Evolutionary conservation across 805 yeast genomes (phyloP).

Genomic region (Pichia scutulata): DNA sequence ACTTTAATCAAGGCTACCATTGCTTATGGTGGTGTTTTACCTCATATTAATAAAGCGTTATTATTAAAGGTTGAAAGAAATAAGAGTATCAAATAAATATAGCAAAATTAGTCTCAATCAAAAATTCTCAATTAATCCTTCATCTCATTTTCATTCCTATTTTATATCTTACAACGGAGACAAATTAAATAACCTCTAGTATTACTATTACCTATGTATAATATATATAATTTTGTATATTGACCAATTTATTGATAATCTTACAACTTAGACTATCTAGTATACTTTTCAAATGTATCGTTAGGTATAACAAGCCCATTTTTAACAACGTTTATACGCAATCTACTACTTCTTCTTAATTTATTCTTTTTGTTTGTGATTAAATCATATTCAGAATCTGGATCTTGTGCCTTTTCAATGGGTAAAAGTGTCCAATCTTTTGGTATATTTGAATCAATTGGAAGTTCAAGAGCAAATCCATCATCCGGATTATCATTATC

Average conservation of each 20-base stretch:
- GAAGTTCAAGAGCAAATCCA: neutral
- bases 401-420: neutral
- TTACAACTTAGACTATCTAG: neutral
- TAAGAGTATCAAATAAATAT: conserved; percentile 19
- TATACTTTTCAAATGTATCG: conserved; percentile 8
- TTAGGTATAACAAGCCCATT: neutral
- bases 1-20: conserved; percentile 90
- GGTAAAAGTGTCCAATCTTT: conserved; percentile 28
- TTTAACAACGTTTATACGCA: neutral
- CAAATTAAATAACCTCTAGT: neutral
- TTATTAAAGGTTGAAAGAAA: conserved; percentile 68
- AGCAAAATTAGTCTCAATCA: neutral
- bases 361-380: neutral
- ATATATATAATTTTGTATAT: conserved; percentile 2
- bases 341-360: neutral
- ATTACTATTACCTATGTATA: neutral
- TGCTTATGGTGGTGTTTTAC: conserved; percentile 97
- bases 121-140: neutral
- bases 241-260: neutral
- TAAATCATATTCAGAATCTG: neutral
- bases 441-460: conserved; percentile 18
- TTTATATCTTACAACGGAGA: neutral
- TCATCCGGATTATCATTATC: neutral
- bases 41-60: conserved; percentile 81
- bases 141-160: neutral